Evolutionary conservation across 768 basidiomycete genomes (phyloP), one percentile per base, ranked within the genome.

Genomic region (Boletus sp.): DNA sequence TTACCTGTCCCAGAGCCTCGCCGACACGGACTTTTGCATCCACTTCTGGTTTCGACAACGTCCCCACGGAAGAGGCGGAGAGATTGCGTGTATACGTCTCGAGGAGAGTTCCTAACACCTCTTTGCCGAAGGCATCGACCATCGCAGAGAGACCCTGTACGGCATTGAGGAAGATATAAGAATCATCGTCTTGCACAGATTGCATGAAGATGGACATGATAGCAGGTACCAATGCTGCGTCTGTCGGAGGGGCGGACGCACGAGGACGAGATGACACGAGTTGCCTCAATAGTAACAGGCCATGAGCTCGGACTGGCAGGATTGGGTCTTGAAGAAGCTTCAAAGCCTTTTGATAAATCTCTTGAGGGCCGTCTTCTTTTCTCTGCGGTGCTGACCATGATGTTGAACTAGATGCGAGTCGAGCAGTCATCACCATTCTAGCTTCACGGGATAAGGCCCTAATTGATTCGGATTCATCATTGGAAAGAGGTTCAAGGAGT

Each of bases 141-240:
- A 98, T 86, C 5, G 82, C 84, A n/a, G 87, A 83, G 1, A 98
- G 78, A 0, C 95, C 95, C 64, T 94, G 92, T 14, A 96, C 88
- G 1, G 90, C 94, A 66, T 94, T 94, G 51, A 98, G 76, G 67
- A 93, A 98, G 53, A 98, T 85, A 71, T 94, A 98, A n/a, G 92
- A 93, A 66, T 98, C 96, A 39, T 94, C 90, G 58, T 97, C 94
- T 66, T 92, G 89, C 6, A 95, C 73, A 0, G 86, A 82, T 66
- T 91, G 85, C 59, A 95, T 71, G 69, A 98, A 96, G 53, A 97
- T 88, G 30, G 90, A 89, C 46, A 94, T 74, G 61, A 98, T 91
- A 1, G 87, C 89, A 7, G 94, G 93, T 15, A 86, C 72, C 28
- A 98, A 76, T 0, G 89, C 87, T 4, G 77, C 73, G 62, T 90